A percentile compares a stretch with the other conserved stretches of the same genome.
phyloP scores from a whole-genome alignment of 1,284 basidiomycete species.

The Exobasidium cylindrosporum region DNA sequence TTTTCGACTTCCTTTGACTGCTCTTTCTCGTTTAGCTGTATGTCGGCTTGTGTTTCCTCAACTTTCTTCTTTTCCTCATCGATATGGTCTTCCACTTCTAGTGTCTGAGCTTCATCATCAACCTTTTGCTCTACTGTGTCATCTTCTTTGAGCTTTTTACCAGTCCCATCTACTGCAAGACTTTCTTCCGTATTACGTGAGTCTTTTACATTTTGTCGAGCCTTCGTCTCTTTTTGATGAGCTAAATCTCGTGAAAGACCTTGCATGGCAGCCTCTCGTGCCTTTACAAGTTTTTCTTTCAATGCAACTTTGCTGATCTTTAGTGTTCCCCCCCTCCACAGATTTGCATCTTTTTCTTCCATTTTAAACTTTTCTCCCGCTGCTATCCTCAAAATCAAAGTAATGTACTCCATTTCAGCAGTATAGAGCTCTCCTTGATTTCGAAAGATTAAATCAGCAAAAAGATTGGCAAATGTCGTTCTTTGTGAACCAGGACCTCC shows the following conservation, averaged over 20 bases:
- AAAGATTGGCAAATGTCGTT: constrained; percentile 31
- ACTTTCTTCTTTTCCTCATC: not conserved
- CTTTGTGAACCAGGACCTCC: constrained; percentile 23
- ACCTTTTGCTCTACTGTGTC: not conserved
- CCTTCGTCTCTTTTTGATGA: not conserved
- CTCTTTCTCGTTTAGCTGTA: not conserved
- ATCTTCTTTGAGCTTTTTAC: too few relatives aligned
- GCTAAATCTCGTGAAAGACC: not conserved
- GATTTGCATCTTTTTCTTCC: not conserved
- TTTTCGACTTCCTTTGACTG: not conserved
- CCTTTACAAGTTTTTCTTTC: not conserved
- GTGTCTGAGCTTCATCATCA: not conserved
- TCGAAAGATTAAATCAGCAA: constrained; percentile 12
- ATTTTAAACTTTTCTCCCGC: not conserved
- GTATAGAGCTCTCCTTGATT: not conserved
- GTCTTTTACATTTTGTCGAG: not conserved
- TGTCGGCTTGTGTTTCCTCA: not conserved
- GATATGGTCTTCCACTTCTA: not conserved
- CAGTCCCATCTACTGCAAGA: too few relatives aligned
- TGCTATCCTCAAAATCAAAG: not conserved
- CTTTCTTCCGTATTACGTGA: not conserved
- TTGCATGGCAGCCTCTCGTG: not conserved
- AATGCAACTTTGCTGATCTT: not conserved
- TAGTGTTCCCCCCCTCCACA: constrained; percentile 18
- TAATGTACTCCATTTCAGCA: not conserved